Base-by-base conservation (phyloP, 192 early-diverging fungal genomes). In the Umbelopsis vinacea region DNA sequence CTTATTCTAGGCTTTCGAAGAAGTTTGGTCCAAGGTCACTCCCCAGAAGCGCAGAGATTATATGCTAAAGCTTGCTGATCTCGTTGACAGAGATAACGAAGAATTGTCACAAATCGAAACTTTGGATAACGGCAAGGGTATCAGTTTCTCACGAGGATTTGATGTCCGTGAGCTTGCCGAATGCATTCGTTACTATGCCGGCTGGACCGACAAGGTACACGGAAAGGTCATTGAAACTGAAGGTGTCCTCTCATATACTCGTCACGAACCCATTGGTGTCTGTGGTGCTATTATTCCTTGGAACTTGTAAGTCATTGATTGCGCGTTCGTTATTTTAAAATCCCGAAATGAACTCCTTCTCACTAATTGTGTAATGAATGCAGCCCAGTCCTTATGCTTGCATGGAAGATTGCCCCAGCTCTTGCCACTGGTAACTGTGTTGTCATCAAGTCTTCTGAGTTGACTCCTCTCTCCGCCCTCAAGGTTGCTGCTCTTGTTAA, bases 341-440 rank as follows among this genome's bases (percentile, higher is more conserved):
- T 14, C 6, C 29, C 17, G n/a, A n/a, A 15, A 6, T 50, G 7
- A 21, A 50, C 11, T 21, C 29, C 29, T 29, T 29, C 29, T 29
- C 19, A 21, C 48, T 37, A 12, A 37, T 57, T 4, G 19, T 37
- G 57, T 38, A 37, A 22, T 37, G 7, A 10, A 29, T 17, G 7
- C 6, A 63, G 57, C 38, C 71, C 71, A 14, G 38, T 72, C 21
- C 68, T 88, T 35, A 87, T 94, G 57, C 74, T 91, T n/a, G 89
- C 87, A 43, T 90, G 90, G 90, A 96, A 95, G 77, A 82, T 96
- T 23, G 95, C 88, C 21, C 92, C 94, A 10, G 89, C 89, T 53
- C 79, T 95, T n/a, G 89, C 88, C 11, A 87, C 84, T 26, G 93
- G 94, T 43, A 94, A 92, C 82, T 88, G 89, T 29, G 81, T 88